Evolutionary conservation across 1,284 basidiomycete genomes (phyloP), one percentile per base, ranked within the genome.

Genomic region (Sporisorium graminicola): DNA sequence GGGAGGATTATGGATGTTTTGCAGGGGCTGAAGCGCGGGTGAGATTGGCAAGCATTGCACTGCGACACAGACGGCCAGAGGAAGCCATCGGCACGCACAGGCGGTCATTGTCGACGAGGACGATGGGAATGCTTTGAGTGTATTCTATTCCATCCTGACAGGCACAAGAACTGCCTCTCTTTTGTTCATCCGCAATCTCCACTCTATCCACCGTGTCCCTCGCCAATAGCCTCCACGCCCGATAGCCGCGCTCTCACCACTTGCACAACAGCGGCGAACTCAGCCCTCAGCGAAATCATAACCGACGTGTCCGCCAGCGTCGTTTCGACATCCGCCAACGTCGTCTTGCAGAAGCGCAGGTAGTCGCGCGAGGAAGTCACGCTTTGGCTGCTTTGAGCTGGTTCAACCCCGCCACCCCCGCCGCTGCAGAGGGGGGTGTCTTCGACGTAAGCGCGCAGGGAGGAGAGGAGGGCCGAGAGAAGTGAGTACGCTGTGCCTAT

Each of bases 391-490:
- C 49, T 51, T 29, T 16, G 35, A 35, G 49, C 31, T 33, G 12
- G 27, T 16, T 31, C n/a, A n/a, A n/a, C n/a, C n/a, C n/a, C n/a
- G n/a, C n/a, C n/a, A n/a, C n/a, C 29, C 5, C 29, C 29, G 29
- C 29, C 29, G 29, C 29, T 31, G 26, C 54, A 55, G 47, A 27
- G 14, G 16, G 67, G 67, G 4, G 71, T 58, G 37, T 78, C 71
- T 31, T 74, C 73, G 8, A 71, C 55, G 29, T 74, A 74, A 0
- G 67, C 63, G 10, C 71, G 64, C 0, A 77, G 9, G 1, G 71
- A 57, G 6, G 75, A 77, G 33, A 77, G 58, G 0, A 74, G 52
- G 5, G 75, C 75, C 0, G 75, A 77, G 31, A 77, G 63, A 29
- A 68, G 49, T 29, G 75, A 58, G 37, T 70, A 74, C 1, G 59